Conservation (phyloP, 208 protist genomes). For the Eutreptiella sp. region DNA sequence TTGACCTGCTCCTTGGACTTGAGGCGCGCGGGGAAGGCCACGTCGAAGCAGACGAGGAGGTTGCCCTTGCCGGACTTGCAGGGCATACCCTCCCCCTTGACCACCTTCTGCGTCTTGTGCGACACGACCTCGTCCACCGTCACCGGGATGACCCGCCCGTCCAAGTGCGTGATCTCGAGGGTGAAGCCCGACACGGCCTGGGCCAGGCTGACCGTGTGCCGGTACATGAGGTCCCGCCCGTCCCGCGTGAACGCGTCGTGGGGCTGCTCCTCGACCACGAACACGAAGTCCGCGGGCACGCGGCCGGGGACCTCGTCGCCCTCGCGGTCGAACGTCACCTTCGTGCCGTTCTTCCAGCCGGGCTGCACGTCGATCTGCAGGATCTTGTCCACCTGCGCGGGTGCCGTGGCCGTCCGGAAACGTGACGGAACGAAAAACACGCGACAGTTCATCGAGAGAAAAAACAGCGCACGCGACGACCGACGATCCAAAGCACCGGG, state of each 20-base stretch:
- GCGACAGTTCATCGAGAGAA: no score
- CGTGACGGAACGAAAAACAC: no score
- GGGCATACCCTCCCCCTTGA: not conserved
- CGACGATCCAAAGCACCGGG: no score
- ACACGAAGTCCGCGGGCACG: constrained; percentile 88
- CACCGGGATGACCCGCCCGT: constrained; percentile 21
- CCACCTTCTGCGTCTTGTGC: not conserved
- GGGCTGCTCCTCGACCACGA: constrained; percentile 86
- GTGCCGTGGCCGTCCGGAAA: no score
- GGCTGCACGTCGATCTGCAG: constrained; percentile 86
- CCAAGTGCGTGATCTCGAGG: constrained; percentile 29
- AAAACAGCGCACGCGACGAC: no score
- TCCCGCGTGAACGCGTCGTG: constrained; percentile 78
- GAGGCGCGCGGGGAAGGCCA: not conserved
- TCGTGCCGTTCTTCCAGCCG: constrained; percentile 92
- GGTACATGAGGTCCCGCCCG: constrained; percentile 70
- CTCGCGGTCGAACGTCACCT: constrained; percentile 74
- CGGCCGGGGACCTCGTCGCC: constrained; percentile 50
- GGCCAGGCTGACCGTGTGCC: not conserved
- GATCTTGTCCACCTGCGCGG: constrained; percentile 60
- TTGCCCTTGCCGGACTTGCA: not conserved
- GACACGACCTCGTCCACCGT: constrained; percentile 5
- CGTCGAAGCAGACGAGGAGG: not conserved
- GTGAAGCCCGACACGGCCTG: constrained; percentile 20
- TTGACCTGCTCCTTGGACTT: not conserved